Conservation (phyloP, 1,284 basidiomycete genomes). For the Pseudozyma hubeiensis region DNA sequence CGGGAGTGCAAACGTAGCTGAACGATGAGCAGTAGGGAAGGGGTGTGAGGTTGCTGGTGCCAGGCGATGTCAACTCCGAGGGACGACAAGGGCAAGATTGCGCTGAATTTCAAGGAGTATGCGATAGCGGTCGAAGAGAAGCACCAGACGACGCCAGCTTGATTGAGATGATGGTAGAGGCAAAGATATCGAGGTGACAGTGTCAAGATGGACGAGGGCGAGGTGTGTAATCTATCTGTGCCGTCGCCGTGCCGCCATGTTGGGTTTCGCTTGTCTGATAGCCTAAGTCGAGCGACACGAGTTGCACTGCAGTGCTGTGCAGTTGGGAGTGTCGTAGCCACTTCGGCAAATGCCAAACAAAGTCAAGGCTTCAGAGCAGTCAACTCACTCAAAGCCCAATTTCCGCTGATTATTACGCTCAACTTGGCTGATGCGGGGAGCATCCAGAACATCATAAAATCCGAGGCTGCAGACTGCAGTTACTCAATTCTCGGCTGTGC, state of each 20-base stretch:
- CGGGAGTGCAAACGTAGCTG: too few species aligned
- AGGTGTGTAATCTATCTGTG: not conserved
- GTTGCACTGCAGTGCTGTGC: too few species aligned
- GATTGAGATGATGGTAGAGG: not conserved
- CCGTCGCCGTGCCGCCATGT: not conserved
- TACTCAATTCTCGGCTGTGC: too few species aligned
- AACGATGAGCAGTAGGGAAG: too few species aligned
- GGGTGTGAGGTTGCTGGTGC: too few species aligned
- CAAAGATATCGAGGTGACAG: not conserved
- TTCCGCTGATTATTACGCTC: too few species aligned
- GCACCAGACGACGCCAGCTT: not conserved
- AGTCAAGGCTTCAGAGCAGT: not conserved
- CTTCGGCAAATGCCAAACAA: not conserved
- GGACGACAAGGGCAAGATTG: not conserved
- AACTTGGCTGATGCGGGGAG: too few species aligned
- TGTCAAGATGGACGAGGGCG: not conserved
- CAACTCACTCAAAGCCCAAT: not conserved
- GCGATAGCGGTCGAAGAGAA: not conserved
- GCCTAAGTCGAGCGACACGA: not conserved
- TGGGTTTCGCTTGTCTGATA: conserved; percentile 3
- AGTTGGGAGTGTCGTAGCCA: not conserved
- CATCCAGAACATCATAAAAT: too few species aligned
- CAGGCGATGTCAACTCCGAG: too few species aligned
- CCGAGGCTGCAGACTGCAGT: too few species aligned
- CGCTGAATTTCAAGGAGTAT: too few species aligned